Evolutionary conservation across 2,329 filamentous ascomycete species (phyloP).

Genomic region (Colletotrichum gloeosporioides): DNA sequence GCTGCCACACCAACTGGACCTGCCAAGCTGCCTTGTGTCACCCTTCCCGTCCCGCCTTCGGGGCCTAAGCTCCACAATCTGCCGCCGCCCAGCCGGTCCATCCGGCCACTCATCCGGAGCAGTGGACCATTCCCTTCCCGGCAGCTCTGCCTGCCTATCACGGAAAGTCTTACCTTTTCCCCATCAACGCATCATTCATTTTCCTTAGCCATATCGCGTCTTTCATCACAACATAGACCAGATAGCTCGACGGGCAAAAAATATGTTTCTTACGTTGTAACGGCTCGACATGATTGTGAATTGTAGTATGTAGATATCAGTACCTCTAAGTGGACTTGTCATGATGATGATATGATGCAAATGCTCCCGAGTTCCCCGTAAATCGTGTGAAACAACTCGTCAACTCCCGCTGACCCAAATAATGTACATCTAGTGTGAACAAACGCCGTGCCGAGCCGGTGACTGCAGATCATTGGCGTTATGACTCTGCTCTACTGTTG

Average conservation of each 20-base stretch:
- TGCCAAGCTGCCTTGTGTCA: constrained; percentile 4
- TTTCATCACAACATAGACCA: background rate
- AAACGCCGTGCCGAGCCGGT: background rate
- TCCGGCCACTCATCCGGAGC: background rate
- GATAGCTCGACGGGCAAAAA: background rate
- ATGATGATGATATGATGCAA: constrained; percentile 1
- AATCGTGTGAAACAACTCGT: background rate
- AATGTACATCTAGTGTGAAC: constrained; percentile 2
- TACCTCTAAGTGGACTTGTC: constrained; percentile 1
- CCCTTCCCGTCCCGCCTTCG: constrained; percentile 1
- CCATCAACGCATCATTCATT: background rate
- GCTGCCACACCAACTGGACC: background rate
- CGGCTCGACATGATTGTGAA: background rate
- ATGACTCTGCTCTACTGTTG: background rate
- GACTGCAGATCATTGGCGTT: background rate
- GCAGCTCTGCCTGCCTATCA: background rate
- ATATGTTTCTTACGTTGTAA: background rate
- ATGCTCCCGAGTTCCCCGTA: background rate
- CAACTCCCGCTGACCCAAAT: constrained; percentile 5
- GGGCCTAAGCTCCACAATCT: constrained; percentile 3
- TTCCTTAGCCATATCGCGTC: background rate
- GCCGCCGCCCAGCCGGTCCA: background rate
- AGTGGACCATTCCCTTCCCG: background rate
- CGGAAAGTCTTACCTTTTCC: background rate
- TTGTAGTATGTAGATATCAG: background rate